phyloP scores from a whole-genome alignment of 768 basidiomycete species.

The Lactifluus echinatus region DNA sequence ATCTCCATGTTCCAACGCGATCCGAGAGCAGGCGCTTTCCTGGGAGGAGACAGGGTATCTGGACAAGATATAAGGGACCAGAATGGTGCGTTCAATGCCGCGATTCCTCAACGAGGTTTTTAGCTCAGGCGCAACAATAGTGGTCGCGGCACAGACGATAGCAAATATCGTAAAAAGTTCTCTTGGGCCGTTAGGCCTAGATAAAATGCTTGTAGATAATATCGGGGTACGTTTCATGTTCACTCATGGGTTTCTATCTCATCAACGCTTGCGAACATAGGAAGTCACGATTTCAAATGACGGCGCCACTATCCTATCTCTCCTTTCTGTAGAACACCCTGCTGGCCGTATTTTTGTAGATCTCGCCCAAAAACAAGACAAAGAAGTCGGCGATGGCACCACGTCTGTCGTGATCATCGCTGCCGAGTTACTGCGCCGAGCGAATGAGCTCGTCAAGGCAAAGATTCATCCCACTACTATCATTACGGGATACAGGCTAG shows the following conservation, averaged over 20 bases:
- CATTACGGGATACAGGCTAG: constrained; percentile 95
- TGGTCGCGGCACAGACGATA: constrained; percentile 91
- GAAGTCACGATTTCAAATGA: constrained; percentile 99
- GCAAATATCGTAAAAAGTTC: constrained; percentile 98
- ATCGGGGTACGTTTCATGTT: constrained; percentile 64
- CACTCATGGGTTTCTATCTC: neutral
- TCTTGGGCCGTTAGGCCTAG: constrained; percentile 87
- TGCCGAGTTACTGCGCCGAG: constrained; percentile 91
- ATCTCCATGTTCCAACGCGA: constrained; percentile 78
- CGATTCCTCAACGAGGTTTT: constrained; percentile 9
- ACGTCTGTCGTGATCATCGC: constrained; percentile 98
- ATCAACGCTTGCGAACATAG: constrained; percentile 34
- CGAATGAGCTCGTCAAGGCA: constrained; percentile 95
- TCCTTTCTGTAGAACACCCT: constrained; percentile 92
- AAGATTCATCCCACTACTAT: constrained; percentile 99
- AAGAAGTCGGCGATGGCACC: constrained; percentile 98
- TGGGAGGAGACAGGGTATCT: constrained; percentile 88
- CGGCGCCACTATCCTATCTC: constrained; percentile 94
- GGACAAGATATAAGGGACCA: constrained; percentile 96
- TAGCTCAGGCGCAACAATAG: constrained; percentile 35
- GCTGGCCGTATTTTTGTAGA: constrained; percentile 97
- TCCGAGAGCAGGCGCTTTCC: constrained; percentile 83
- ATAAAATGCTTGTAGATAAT: constrained; percentile 97
- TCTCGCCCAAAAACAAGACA: constrained; percentile 98
- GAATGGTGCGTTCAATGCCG: constrained; percentile 55